A percentile compares a stretch with the other conserved stretches of the same genome.
These are phyloP conservation scores for Lichtheimia hyalospora DNA, from an alignment of 371 early-diverging fungal species.

Conservation along the genomic window DNA sequence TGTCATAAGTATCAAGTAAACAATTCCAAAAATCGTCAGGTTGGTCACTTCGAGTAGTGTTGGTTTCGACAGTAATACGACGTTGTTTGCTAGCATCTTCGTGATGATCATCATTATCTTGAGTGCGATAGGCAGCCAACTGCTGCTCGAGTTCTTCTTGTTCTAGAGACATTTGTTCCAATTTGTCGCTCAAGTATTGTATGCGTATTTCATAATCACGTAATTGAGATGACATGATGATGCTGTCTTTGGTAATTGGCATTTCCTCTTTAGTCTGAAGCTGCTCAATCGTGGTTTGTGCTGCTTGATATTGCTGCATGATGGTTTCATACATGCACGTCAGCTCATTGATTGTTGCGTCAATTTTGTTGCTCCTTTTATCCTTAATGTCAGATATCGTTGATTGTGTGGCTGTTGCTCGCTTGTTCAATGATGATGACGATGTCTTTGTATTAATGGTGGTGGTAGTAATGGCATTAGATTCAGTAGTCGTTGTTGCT, in stretches of 20 bases:
- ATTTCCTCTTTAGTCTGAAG: constrained; percentile 23
- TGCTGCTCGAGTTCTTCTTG: constrained; percentile 29
- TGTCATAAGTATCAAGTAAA: constrained; percentile 33
- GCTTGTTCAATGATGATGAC: background rate
- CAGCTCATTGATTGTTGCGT: constrained; percentile 19
- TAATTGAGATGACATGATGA: constrained; percentile 1
- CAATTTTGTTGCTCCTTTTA: background rate
- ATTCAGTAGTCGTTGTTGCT: background rate
- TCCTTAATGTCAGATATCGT: background rate
- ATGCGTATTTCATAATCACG: constrained; percentile 43
- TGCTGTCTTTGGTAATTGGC: background rate
- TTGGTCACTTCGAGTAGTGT: constrained; percentile 8
- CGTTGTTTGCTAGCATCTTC: constrained; percentile 14
- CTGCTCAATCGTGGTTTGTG: constrained; percentile 13
- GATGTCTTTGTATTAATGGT: background rate
- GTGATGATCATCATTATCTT: constrained; percentile 1
- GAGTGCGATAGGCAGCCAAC: constrained; percentile 12
- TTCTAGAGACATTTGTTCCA: constrained; percentile 39
- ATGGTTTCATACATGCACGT: constrained; percentile 16
- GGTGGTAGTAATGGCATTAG: background rate
- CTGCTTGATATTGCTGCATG: constrained; percentile 17
- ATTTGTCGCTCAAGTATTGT: constrained; percentile 28
- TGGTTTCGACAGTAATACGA: constrained; percentile 11
- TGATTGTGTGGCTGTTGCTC: background rate
- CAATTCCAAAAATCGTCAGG: constrained; percentile 28